phyloP scores from a whole-genome alignment of 2,329 filamentous ascomycete genomes.

The Penicillium vulpinum region DNA sequence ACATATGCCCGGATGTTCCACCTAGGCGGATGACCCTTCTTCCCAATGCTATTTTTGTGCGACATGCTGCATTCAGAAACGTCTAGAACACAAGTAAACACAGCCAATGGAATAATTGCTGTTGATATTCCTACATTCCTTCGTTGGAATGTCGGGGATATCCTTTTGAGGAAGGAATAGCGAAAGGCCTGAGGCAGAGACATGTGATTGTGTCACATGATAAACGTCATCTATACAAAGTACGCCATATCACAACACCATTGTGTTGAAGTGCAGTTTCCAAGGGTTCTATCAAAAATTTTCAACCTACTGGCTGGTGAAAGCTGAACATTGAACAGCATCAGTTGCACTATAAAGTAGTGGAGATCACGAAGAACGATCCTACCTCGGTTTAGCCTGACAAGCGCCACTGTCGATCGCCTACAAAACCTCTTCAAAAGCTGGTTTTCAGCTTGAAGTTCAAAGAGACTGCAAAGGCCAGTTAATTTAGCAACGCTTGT shows the following conservation, averaged over 20 bases:
- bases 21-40: too few relatives aligned
- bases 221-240: not conserved
- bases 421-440: constrained; percentile 6
- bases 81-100: not conserved
- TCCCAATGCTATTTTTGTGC: not conserved
- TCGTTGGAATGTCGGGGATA: not conserved
- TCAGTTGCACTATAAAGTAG: not conserved
- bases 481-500: not conserved
- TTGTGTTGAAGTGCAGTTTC: not conserved
- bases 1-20: not conserved
- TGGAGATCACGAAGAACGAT: not conserved
- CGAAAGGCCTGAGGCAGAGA: not conserved
- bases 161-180: not conserved
- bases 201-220: not conserved
- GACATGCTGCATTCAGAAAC: not conserved
- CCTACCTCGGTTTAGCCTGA: not conserved
- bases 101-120: not conserved
- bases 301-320: too few relatives aligned
- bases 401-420: constrained; percentile 12
- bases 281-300: not conserved
- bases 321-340: not conserved
- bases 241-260: not conserved
- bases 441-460: not conserved
- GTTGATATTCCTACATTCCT: constrained; percentile 1
- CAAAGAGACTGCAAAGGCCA: not conserved